Base-by-base conservation (phyloP, 306 rosid genomes). In the Castanospermum australe region DNA sequence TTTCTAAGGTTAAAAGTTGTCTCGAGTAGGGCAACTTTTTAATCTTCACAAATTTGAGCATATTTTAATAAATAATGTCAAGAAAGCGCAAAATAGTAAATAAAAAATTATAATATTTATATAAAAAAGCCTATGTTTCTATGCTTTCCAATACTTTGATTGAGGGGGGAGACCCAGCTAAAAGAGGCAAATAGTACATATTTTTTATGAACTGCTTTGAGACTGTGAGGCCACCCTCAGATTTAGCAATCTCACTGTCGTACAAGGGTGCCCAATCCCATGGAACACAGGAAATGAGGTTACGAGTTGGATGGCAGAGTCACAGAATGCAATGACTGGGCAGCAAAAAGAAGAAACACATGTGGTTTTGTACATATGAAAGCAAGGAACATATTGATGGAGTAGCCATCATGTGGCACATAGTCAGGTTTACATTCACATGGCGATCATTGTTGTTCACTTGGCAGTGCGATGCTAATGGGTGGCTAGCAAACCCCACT, bases 371-470 rank as follows among this genome's bases (percentile, higher is more conserved):
- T 35, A 15, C 54, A 62, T 21, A 44, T 8, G 18, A 77, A 72
- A 71, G 80, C 55, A 30, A 71, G 73, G 61, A 47, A 76, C 80
- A 76, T 45, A 60, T 71, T 81, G 77, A 76, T 84, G 80, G 32
- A 38, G 1, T 69, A 75, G 66, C 4, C 76, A 83, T 83, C 24
- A 73, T 73, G 73, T 71, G 56, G 60, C 24, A 20, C 32, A 47
- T 18, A 39, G 71, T 72, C 44, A 68, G 79, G n/a, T n/a, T 75
- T 61, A 52, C 55, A 62, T 42, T 55, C 84, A 84, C 82, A 84
- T 79, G 87, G 36, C 62, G 76, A 75, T 84, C 68, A 84, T 76
- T 62, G 69, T 30, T 54, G 62, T 75, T 76, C 84, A 84, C 75
- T 75, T 80, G 54, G 56, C 11, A 7, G 0, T 83, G 79, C 60